Base-by-base conservation (phyloP, 768 basidiomycete species). In the Rhodotorula kratochvilovae region DNA sequence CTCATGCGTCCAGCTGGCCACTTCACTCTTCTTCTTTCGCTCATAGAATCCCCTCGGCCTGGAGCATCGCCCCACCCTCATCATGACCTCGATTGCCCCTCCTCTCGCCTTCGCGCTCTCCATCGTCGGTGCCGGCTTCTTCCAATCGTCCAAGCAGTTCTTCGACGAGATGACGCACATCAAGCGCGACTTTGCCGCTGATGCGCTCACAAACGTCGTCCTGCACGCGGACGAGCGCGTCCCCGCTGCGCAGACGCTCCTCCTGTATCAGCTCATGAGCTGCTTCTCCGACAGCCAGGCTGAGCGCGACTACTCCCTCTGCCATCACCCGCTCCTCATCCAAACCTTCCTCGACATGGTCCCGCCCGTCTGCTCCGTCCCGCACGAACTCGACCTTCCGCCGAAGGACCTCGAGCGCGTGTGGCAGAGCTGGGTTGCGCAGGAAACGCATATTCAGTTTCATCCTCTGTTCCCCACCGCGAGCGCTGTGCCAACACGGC, bases 131-230 rank as follows among this genome's bases (percentile, higher is more conserved):
- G 62, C 62, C 51, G 62, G 62, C 36, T 25, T 54, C 29, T 63
- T 63, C 51, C 17, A 42, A 36, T 43, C 39, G n/a, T 42, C n/a
- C 17, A 12, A 5, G 3, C 27, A 8, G 2, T 63, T 63, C 51
- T n/a, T 29, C 50, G 15, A 54, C 4, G 36, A 54, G 39, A 53
- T 63, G n/a, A 29, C 39, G 16, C 62, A 53, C 51, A 29, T 29
- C n/a, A 63, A 63, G 51, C 62, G 62, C 16, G 53, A 54, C 3
- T 63, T 63, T 17, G 51, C 62, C 5, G 62, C 53, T 21, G 62
- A 54, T 27, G 51, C 42, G 12, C 51, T 63, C 11, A 5, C n/a
- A 16, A 29, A 43, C 19, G 53, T 53, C 7, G 39, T 53, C 29
- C 35, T 63, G 16, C 62, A 54, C 50, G 36, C 42, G 17, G 33